phyloP scores from a whole-genome alignment of 768 basidiomycete species.

The Megacollybia marginata region DNA sequence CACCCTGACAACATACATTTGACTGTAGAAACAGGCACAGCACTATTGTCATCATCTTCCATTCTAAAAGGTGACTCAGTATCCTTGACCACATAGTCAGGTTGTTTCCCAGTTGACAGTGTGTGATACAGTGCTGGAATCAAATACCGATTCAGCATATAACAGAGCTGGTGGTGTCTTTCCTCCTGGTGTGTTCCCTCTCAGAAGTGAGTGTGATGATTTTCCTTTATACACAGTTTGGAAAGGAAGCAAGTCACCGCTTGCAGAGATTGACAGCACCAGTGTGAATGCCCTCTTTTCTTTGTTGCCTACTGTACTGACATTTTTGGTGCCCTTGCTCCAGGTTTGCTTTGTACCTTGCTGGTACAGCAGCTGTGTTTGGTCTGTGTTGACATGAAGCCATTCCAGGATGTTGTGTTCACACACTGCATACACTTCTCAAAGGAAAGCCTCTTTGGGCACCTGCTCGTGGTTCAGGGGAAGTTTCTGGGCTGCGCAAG shows the following conservation, averaged over 20 bases:
- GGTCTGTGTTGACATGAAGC: slow-evolving; percentile 17
- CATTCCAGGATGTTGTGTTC: slow-evolving; percentile 5
- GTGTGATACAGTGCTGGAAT: too few species aligned
- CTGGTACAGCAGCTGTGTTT: slow-evolving; percentile 11
- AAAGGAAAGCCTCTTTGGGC: slow-evolving; percentile 2
- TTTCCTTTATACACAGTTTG: slow-evolving; percentile 11
- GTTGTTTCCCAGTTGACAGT: too few species aligned
- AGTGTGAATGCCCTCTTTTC: slow-evolving; percentile 27
- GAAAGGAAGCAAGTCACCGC: slow-evolving; percentile 18
- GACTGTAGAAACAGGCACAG: not conserved
- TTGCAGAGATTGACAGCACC: slow-evolving; percentile 11
- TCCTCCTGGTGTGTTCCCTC: too few species aligned
- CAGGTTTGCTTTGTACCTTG: slow-evolving; percentile 11
- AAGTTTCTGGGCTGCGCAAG: slow-evolving; percentile 19
- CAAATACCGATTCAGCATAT: too few species aligned
- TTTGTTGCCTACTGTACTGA: slow-evolving; percentile 13
- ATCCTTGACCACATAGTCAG: too few species aligned
- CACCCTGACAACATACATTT: too few species aligned
- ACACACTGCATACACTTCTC: slow-evolving; percentile 3
- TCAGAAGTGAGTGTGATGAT: too few species aligned
- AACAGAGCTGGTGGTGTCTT: too few species aligned
- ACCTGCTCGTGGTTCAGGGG: slow-evolving; percentile 11
- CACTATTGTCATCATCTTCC: not conserved
- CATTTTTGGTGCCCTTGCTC: slow-evolving; percentile 16
- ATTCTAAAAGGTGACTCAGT: not conserved